These are phyloP conservation scores for Iodosphaeria phyllophila DNA, from an alignment of 2,329 filamentous ascomycete genomes.

Conservation along the genomic window DNA sequence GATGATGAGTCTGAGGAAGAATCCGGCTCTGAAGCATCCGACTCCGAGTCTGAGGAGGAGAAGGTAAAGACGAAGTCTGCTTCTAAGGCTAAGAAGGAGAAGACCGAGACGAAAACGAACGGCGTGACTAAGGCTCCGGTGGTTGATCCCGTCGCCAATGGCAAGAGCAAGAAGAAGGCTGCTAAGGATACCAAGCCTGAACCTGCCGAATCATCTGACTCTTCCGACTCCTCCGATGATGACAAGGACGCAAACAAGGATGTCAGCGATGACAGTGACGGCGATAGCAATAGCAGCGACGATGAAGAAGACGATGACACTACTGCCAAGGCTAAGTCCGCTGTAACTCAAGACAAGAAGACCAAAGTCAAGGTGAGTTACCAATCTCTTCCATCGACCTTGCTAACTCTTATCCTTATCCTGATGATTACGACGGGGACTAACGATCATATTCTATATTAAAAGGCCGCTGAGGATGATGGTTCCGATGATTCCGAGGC, in stretches of 20 bases:
- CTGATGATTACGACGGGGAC: constrained; percentile 12
- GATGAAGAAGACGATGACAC: constrained; percentile 10
- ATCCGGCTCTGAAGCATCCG: constrained; percentile 12
- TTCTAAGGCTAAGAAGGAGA: constrained; percentile 9
- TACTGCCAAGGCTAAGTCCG: constrained; percentile 9
- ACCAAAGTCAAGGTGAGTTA: constrained; percentile 7
- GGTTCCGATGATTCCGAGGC: constrained; percentile 15
- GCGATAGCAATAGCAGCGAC: constrained; percentile 11
- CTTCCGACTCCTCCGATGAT: constrained; percentile 14
- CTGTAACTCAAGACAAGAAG: constrained; percentile 6
- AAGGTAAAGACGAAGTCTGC: constrained; percentile 14
- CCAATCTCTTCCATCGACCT: constrained; percentile 1
- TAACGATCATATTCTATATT: constrained; percentile 10
- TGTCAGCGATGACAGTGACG: constrained; percentile 9
- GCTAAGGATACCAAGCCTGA: constrained; percentile 15
- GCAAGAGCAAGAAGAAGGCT: constrained; percentile 15
- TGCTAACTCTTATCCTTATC: background rate
- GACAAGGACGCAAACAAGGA: constrained; percentile 10
- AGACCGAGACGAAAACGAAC: constrained; percentile 10
- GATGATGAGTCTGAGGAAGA: constrained; percentile 15
- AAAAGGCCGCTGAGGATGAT: constrained; percentile 9
- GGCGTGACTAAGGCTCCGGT: constrained; percentile 12
- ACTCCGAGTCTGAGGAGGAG: constrained; percentile 11
- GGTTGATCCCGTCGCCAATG: constrained; percentile 11
- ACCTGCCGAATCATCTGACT: constrained; percentile 14